These are phyloP conservation scores for Dioszegia aurantiaca DNA, from an alignment of 768 basidiomycete genomes.

Conservation along the genomic window DNA sequence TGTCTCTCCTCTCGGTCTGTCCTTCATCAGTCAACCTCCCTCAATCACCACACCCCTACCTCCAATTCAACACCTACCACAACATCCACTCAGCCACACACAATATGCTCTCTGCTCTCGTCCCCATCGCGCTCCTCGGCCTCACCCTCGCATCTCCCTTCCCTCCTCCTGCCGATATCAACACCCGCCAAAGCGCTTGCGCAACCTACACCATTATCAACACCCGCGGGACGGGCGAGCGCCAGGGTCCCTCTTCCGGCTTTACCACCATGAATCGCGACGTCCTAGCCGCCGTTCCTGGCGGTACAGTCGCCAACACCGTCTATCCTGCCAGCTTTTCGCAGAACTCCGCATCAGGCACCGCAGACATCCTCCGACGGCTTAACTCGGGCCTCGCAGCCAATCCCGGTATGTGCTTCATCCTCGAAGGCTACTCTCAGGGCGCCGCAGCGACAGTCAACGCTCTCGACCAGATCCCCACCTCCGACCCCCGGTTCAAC, in stretches of 20 bases:
- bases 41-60: background rate
- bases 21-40: too few relatives aligned
- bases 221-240: constrained; percentile 29
- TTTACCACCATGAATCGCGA: constrained; percentile 24
- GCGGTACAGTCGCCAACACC: constrained; percentile 23
- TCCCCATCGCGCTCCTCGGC: constrained; percentile 5
- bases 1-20: too few relatives aligned
- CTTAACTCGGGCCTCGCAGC: constrained; percentile 9
- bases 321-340: constrained; percentile 26
- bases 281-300: constrained; percentile 12
- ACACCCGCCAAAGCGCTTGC: constrained; percentile 8
- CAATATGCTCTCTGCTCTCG: constrained; percentile 6
- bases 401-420: constrained; percentile 23
- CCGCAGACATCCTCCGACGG: constrained; percentile 20
- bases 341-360: constrained; percentile 25
- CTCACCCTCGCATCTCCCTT: constrained; percentile 7
- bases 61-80: background rate
- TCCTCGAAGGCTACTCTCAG: constrained; percentile 29
- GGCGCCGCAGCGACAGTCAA: constrained; percentile 31
- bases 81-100: background rate
- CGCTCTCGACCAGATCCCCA: constrained; percentile 12
- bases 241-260: constrained; percentile 22
- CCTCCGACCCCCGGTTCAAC: constrained; percentile 19
- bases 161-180: constrained; percentile 1
- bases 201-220: constrained; percentile 28